Evolutionary conservation across 2,329 filamentous ascomycete species (phyloP).

Genomic region (Alternaria gaisen): DNA sequence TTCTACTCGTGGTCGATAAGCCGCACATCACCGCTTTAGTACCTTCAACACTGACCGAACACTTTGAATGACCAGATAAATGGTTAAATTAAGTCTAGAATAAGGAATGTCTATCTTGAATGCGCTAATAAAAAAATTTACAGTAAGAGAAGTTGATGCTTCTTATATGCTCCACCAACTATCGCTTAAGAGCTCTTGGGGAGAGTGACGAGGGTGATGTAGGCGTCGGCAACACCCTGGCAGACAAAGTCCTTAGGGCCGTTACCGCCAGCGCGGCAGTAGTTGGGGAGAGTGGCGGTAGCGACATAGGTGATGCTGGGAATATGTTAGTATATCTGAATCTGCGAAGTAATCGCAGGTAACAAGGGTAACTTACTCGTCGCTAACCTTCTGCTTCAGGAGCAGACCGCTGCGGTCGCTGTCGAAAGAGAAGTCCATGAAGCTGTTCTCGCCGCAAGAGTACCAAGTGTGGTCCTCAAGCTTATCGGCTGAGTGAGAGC

Average conservation of each 20-base stretch:
- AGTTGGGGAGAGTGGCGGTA: conserved; percentile 23
- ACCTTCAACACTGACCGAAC: neutral
- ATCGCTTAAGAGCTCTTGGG: neutral
- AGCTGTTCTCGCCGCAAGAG: conserved; percentile 22
- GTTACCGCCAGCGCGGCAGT: conserved; percentile 26
- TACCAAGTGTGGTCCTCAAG: conserved; percentile 24
- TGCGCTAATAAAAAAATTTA: neutral
- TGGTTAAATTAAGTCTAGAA: conserved; percentile 1
- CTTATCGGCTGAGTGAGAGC: conserved; percentile 1
- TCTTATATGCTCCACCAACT: neutral
- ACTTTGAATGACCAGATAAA: neutral
- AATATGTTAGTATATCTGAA: conserved; percentile 6
- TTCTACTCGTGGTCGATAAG: too few relatives aligned
- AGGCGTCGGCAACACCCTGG: conserved; percentile 71
- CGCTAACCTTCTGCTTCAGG: conserved; percentile 23
- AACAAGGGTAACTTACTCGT: conserved; percentile 15
- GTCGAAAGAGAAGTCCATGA: conserved; percentile 25
- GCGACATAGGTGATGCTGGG: conserved; percentile 19
- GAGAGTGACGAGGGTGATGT: conserved; percentile 50
- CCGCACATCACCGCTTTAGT: too few relatives aligned
- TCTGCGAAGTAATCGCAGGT: neutral
- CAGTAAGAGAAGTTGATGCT: neutral
- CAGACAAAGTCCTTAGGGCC: conserved; percentile 71
- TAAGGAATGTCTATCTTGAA: neutral
- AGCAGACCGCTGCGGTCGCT: conserved; percentile 23